Base-by-base conservation (phyloP, 2,329 filamentous ascomycete genomes). In the Neofusicoccum parvum region DNA sequence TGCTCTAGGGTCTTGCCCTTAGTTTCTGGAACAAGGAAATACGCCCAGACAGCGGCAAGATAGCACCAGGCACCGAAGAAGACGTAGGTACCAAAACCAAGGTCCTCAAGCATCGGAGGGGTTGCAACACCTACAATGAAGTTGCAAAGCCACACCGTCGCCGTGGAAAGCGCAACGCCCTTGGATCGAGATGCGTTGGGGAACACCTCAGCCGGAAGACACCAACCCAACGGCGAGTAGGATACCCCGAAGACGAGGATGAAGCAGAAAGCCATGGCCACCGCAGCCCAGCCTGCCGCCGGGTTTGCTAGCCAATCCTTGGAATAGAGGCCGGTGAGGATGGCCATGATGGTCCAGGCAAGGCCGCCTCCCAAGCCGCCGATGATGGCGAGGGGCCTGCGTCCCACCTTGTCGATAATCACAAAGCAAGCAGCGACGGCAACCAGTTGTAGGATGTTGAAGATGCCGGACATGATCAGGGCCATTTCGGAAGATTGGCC, bases 121-220 rank as follows among this genome's bases (percentile, higher is more conserved):
- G 87, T 89, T 34, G 90, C 83, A 70, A 90, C 83, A 43, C 89
- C 49, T 34, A 88, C 85, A 59, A 87, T 83, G 68, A 89, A 89
- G 72, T 89, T 88, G 72, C 84, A 86, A 2, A 88, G 74, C 79
- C 89, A 91, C 75, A 87, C 88, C 4, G 83, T 83, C 65, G 83
- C 86, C 0, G 87, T 89, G 0, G 86, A 86, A 1, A 90, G 78
- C 1, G 87, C 88, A 0, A 89, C 87, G 37, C 59, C 67, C 34
- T 68, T 67, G 7, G 65, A 54, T 11, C 68, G 64, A 27, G 48
- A 49, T 5, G 39, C 45, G n/a, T 45, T 66, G 10, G 58, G 50
- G 37, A 64, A 68, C 3, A 69, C 64, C 32, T 69, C 68, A 1
- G 67, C 23, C 0, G 65, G 67, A 9, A 68, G 45, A 11, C 27